A percentile compares a stretch with the other conserved stretches of the same genome.
Conservation (phyloP, 2,329 filamentous ascomycete genomes). For the Fusarium sp. region DNA sequence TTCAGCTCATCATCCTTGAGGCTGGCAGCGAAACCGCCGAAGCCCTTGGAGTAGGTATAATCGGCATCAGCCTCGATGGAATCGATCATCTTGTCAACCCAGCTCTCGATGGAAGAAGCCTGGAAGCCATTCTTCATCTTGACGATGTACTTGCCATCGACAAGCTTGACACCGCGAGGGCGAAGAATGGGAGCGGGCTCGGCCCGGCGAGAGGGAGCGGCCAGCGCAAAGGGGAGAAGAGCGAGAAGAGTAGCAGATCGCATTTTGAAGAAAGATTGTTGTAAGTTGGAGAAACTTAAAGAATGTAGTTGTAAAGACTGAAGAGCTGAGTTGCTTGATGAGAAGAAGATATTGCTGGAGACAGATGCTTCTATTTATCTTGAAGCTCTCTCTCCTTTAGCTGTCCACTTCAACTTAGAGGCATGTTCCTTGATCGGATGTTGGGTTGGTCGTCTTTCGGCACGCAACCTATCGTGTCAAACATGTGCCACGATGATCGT, state of each 20-base stretch:
- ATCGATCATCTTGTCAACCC: slow-evolving; percentile 38
- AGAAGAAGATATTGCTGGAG: background rate
- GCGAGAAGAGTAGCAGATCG: slow-evolving; percentile 47
- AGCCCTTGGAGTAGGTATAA: slow-evolving; percentile 39
- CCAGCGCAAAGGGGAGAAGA: slow-evolving; percentile 46
- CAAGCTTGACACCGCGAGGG: slow-evolving; percentile 44
- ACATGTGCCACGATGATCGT: slow-evolving; percentile 32
- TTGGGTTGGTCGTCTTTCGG: slow-evolving; percentile 10
- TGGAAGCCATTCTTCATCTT: slow-evolving; percentile 45
- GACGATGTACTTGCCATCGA: slow-evolving; percentile 52
- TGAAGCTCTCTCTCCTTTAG: background rate
- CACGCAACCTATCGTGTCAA: slow-evolving; percentile 16
- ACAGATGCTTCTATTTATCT: slow-evolving; percentile 32
- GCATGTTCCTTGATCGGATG: background rate
- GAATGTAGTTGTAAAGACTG: slow-evolving; percentile 16
- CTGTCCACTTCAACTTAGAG: background rate
- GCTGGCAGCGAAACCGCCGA: slow-evolving; percentile 44
- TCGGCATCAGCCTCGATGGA: slow-evolving; percentile 47
- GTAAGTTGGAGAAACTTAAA: slow-evolving; percentile 1
- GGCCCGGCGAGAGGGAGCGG: slow-evolving; percentile 46
- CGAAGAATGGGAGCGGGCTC: slow-evolving; percentile 49
- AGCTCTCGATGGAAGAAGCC: slow-evolving; percentile 21
- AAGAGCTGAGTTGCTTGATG: slow-evolving; percentile 32
- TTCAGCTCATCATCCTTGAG: slow-evolving; percentile 42
- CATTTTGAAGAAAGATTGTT: slow-evolving; percentile 42